A percentile compares a stretch with the other conserved stretches of the same genome.
Evolutionary conservation across 163 green algal species (phyloP).

Genomic region (Scenedesmus sp.): DNA sequence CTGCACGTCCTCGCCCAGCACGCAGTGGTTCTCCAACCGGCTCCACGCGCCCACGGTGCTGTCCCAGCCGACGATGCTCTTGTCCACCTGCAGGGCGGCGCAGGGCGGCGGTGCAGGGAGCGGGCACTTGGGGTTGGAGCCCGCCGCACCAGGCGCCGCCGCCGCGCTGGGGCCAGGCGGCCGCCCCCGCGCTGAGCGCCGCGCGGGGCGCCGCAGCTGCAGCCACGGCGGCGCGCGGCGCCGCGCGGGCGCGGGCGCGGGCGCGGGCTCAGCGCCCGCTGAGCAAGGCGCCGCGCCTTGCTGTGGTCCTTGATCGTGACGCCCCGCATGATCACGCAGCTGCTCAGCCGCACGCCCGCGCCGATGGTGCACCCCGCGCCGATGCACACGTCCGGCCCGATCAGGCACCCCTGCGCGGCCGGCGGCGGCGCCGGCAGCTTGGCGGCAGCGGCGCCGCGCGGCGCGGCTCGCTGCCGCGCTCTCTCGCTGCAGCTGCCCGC

Average conservation of each 20-base stretch:
- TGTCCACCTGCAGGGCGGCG: constrained; percentile 47
- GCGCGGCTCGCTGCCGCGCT: no score
- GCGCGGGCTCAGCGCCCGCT: no score
- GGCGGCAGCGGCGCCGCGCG: no score
- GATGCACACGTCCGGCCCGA: constrained; percentile 94
- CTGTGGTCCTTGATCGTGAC: constrained; percentile 84
- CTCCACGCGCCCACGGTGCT: constrained; percentile 75
- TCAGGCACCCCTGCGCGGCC: no score
- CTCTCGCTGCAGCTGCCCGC: no score
- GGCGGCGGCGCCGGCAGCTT: no score
- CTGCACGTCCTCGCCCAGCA: constrained; percentile 95
- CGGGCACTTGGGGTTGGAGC: no score
- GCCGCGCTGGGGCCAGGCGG: no score
- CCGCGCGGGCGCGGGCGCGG: background rate
- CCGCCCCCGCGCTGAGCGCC: no score
- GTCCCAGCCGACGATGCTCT: constrained; percentile 89
- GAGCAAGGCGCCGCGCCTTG: constrained; percentile 29
- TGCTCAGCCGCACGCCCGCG: constrained; percentile 89
- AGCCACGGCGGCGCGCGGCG: no score
- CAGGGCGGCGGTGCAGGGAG: background rate
- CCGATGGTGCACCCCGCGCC: constrained; percentile 89
- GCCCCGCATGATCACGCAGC: constrained; percentile 92
- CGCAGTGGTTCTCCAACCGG: constrained; percentile 92
- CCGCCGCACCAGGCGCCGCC: no score
- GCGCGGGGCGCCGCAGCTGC: no score